Percentiles rank a stretch among this genome's conserved stretches.
Evolutionary conservation across 306 rosid species (phyloP).

Genomic region (Neltuma alba): DNA sequence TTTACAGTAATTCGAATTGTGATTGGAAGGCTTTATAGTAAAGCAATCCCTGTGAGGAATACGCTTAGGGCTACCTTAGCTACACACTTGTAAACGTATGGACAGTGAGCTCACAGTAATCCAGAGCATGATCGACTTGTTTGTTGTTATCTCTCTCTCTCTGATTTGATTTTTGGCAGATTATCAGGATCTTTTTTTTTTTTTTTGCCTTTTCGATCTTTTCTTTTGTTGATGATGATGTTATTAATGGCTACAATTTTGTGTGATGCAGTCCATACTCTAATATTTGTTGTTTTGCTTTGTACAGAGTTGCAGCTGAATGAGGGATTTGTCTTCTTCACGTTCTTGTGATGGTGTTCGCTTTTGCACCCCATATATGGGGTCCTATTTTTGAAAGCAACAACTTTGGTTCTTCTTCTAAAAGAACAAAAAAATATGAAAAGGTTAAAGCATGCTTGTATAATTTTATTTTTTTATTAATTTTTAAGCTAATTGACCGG

Average conservation of each 20-base stretch:
- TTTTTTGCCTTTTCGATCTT: not conserved
- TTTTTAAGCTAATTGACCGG: not conserved
- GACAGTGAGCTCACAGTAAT: conserved; percentile 30
- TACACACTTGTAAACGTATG: conserved; percentile 40
- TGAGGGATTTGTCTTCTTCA: not conserved
- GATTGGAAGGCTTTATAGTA: conserved; percentile 30
- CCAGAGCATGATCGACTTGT: conserved; percentile 27
- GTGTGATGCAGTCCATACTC: conserved; percentile 6
- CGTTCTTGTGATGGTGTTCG: not conserved
- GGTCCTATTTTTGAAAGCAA: not conserved
- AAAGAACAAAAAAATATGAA: too few species aligned
- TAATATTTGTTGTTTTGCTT: not conserved
- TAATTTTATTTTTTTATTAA: not conserved
- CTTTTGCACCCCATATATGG: not conserved
- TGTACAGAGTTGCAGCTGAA: not conserved
- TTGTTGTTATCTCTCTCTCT: conserved; percentile 18
- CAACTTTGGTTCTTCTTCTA: not conserved
- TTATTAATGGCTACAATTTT: not conserved
- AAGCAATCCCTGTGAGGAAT: not conserved
- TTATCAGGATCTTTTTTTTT: too few species aligned
- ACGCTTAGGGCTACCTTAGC: conserved; percentile 32
- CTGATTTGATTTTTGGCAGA: not conserved
- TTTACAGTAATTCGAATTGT: too few species aligned
- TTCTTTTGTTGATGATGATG: not conserved
- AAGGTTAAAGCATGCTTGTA: not conserved